phyloP scores from a whole-genome alignment of 345 rosid species.

The Cochlearia excelsa region DNA sequence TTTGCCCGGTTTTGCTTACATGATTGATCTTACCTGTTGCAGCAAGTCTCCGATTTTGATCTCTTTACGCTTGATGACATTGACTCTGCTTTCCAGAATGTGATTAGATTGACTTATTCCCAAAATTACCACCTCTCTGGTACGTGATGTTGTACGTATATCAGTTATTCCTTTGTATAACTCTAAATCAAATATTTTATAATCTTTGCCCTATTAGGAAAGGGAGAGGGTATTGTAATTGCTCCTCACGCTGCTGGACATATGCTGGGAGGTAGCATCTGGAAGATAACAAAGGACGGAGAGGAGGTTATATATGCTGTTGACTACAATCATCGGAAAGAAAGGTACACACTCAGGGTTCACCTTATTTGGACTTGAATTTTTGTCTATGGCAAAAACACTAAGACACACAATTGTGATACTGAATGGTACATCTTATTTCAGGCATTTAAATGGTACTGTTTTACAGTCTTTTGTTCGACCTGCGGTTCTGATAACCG shows the following conservation, averaged over 20 bases:
- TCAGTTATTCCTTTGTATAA: background rate
- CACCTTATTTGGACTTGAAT: conserved; percentile 16
- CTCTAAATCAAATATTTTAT: background rate
- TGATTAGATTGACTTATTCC: conserved; percentile 81
- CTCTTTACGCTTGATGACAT: conserved; percentile 87
- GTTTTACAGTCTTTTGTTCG: conserved; percentile 83
- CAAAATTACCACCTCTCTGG: conserved; percentile 89
- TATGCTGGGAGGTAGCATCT: conserved; percentile 88
- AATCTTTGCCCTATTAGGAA: conserved; percentile 44
- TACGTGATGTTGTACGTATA: conserved; percentile 27
- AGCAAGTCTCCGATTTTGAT: conserved; percentile 97
- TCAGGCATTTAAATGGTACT: conserved; percentile 98
- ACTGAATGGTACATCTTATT: conserved; percentile 26
- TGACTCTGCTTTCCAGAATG: conserved; percentile 82
- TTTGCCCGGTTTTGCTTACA: conserved; percentile 14
- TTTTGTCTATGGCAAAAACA: conserved; percentile 6
- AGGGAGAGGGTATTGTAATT: conserved; percentile 96
- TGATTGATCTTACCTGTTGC: conserved; percentile 29
- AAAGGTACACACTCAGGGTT: conserved; percentile 51
- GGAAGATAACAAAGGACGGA: conserved; percentile 98
- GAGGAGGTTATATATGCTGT: conserved; percentile 98
- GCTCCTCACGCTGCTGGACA: conserved; percentile 97
- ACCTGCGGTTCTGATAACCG: conserved; percentile 95
- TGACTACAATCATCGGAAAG: conserved; percentile 94
- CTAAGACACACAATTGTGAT: conserved; percentile 7